Evolutionary conservation across 2,329 filamentous ascomycete species (phyloP).

Genomic region (Xylariaceae sp.): DNA sequence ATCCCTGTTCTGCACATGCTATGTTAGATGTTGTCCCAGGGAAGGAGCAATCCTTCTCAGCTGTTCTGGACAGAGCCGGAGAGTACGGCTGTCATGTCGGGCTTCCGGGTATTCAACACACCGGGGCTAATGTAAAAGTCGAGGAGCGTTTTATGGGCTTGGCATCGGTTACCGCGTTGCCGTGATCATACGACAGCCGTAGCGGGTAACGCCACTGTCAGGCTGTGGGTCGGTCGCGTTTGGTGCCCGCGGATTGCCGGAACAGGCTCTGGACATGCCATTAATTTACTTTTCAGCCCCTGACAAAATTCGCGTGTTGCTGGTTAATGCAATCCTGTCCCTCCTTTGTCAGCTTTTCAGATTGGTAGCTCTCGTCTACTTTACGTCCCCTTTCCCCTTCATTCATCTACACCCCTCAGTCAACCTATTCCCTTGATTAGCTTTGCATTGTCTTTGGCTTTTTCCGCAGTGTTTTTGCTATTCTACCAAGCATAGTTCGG

Average conservation of each 20-base stretch:
- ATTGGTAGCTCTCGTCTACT: slow-evolving; percentile 5
- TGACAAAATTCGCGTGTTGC: slow-evolving; percentile 11
- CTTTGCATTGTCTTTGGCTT: neutral
- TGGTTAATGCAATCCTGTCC: slow-evolving; percentile 11
- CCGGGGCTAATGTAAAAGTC: slow-evolving; percentile 15
- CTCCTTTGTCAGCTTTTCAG: slow-evolving; percentile 17
- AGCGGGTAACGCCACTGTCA: slow-evolving; percentile 38
- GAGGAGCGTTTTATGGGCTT: neutral
- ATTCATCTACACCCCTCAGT: slow-evolving; percentile 4
- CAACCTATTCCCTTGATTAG: neutral
- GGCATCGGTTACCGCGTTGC: slow-evolving; percentile 16
- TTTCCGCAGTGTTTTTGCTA: too few relatives aligned
- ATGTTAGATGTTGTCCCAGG: too few relatives aligned
- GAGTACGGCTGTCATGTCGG: neutral
- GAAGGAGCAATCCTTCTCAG: neutral
- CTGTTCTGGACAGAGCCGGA: neutral
- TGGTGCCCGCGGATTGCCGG: slow-evolving; percentile 22
- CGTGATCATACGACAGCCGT: slow-evolving; percentile 29
- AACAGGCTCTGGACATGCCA: slow-evolving; percentile 5
- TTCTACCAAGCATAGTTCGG: slow-evolving; percentile 13
- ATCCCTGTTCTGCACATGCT: too few relatives aligned
- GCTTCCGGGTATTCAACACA: slow-evolving; percentile 4
- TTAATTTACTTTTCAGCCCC: slow-evolving; percentile 28
- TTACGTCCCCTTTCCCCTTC: slow-evolving; percentile 1
- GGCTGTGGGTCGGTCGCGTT: slow-evolving; percentile 28